Evolutionary conservation across 768 basidiomycete genomes (phyloP), one percentile per base, ranked within the genome.

Genomic region (Cantharellus cinnabarinus): DNA sequence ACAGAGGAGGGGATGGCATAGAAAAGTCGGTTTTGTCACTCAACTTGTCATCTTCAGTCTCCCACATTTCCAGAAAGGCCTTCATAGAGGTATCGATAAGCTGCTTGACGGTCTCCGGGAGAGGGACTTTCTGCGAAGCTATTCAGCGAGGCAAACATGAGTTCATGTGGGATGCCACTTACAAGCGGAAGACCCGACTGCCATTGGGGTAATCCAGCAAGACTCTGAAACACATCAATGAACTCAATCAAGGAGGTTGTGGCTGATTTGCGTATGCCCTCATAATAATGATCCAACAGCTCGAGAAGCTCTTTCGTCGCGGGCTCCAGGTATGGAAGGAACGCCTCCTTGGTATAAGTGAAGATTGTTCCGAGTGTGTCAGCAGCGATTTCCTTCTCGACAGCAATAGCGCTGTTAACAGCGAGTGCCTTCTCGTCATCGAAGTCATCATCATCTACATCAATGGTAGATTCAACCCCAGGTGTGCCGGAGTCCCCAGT

Each of bases 311-410:
- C 83, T 57, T 89, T 72, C 52, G 86, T 80, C 65, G 78, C 83
- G 62, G 77, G 73, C 72, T 97, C 91, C 62, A 98, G 81, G 67
- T 79, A 98, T 3, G 90, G 89, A 65, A 97, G 75, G 81, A 94
- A 98, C 66, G 88, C 83, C 53, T 70, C 71, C 65, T 81, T 80
- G 39, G 88, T 89, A 5, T 85, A 77, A 39, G 79, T 75, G 68
- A 98, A 98, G 62, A 99, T 71, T 41, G 85, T 83, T 62, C 94
- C 91, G 63, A 98, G 83, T 3, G 93, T 89, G 68, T 98, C 93
- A 35, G 90, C 89, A 29, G 95, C 93, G 61, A 97, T 95, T 75
- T 99, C 95, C 72, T 99, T 99, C 76, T 99, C 95, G 59, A 98
- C 90, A 50, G 93, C 93, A 64, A 98, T 84, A 29, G 91, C 93